Base-by-base conservation (phyloP, 805 yeast genomes). In the Ogataea allantospora region DNA sequence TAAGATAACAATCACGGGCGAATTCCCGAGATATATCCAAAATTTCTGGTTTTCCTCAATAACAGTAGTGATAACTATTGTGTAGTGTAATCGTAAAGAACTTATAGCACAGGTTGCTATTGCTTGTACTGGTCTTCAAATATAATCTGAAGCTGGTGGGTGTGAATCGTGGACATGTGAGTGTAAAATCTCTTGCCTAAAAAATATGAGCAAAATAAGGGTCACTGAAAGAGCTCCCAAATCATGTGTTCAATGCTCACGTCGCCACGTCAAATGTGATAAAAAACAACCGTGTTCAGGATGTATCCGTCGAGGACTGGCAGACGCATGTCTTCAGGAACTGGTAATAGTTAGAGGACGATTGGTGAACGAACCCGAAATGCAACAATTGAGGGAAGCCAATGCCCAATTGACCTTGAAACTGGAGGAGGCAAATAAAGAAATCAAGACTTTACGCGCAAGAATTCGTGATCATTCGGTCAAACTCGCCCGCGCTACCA, bases 211-310 rank as follows among this genome's bases (percentile, higher is more conserved):
- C n/a, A 16, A 19, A 12, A 26, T 33, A 5, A 16, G 38, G 27
- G 22, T 34, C n/a, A 35, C 39, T 15, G 39, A 35, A 20, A 24
- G 39, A 3, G 39, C 33, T 15, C 39, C 39, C 2, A 35, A 35
- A 35, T 23, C 39, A 2, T 35, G 39, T 29, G 7, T 23, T 5
- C 18, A 21, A 23, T 35, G 39, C 12, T 22, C 39, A 4, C 21
- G 28, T 11, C 20, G 33, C n/a, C 39, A 35, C 12, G 24, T 29
- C 3, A 35, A 25, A 14, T 35, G 39, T 13, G 29, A 35, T 27
- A 35, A 22, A 22, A 21, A 35, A 22, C 16, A 24, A 10, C 39
- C 39, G 3, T 35, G 39, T 19, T 22, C 33, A 7, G 16, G 14
- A 9, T 35, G 39, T 17, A 14, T 29, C 4, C 30, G 30, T 10